These are phyloP conservation scores for Hypoxylon rickii DNA, from an alignment of 495 filamentous ascomycete species.

Conservation along the genomic window DNA sequence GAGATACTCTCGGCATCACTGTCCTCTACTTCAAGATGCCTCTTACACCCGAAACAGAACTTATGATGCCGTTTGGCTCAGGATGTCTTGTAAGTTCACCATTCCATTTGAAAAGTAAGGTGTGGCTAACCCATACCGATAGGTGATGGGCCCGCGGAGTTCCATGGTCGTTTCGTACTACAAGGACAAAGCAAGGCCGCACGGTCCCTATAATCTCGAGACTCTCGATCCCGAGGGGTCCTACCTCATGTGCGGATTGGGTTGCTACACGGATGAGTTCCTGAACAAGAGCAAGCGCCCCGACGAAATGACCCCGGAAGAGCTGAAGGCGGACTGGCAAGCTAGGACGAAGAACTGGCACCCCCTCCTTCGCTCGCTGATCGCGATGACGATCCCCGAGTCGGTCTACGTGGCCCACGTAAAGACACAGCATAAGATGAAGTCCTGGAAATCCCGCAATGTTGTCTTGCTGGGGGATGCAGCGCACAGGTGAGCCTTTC, in stretches of 20 bases:
- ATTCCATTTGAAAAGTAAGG: background rate
- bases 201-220: conserved; percentile 9
- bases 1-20: conserved; percentile 10
- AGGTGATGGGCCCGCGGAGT: conserved; percentile 19
- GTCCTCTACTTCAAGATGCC: conserved; percentile 37
- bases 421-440: conserved; percentile 22
- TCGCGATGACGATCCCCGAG: conserved; percentile 9
- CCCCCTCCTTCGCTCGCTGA: conserved; percentile 8
- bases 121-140: too few relatives aligned
- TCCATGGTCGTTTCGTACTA: conserved; percentile 27
- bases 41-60: conserved; percentile 20
- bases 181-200: conserved; percentile 14
- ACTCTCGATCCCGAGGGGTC: conserved; percentile 23
- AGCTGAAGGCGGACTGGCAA: conserved; percentile 26
- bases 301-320: conserved; percentile 16
- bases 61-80: conserved; percentile 11
- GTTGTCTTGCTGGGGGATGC: conserved; percentile 32
- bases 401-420: conserved; percentile 24
- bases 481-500: conserved; percentile 16
- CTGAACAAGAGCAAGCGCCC: conserved; percentile 15
- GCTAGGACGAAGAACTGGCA: background rate
- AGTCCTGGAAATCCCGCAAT: conserved; percentile 16
- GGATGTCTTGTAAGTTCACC: conserved; percentile 14
- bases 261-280: conserved; percentile 16
- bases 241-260: conserved; percentile 32